A percentile compares a stretch with the other conserved stretches of the same genome.
Evolutionary conservation across 768 basidiomycete genomes (phyloP).

Genomic region (Agaricus blazei): DNA sequence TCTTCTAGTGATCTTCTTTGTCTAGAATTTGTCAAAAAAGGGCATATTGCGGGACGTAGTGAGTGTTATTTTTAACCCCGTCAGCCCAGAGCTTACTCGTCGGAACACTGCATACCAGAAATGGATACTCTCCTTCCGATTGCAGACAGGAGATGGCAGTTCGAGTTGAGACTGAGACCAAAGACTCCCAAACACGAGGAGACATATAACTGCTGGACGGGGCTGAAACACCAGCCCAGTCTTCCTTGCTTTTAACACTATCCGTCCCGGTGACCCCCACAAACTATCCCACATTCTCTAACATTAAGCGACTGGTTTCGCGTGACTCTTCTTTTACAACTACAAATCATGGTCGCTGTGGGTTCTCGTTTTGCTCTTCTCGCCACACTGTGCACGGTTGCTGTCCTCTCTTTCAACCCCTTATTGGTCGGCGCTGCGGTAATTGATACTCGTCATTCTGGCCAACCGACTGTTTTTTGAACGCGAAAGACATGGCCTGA

Average conservation of each 20-base stretch:
- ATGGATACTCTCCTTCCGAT: not conserved
- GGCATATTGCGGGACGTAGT: too few species aligned
- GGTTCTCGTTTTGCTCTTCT: conserved; percentile 3
- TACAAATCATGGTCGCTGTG: conserved; percentile 5
- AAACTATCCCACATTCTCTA: conserved; percentile 5
- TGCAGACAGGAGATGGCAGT: not conserved
- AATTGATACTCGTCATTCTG: not conserved
- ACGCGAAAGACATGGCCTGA: not conserved
- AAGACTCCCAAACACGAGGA: not conserved
- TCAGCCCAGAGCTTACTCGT: too few species aligned
- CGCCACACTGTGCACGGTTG: not conserved
- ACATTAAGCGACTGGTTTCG: not conserved
- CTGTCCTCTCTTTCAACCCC: not conserved
- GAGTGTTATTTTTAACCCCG: too few species aligned
- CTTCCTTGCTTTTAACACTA: not conserved
- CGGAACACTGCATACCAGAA: not conserved
- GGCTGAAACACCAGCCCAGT: not conserved
- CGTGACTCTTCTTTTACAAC: not conserved
- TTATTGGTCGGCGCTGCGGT: not conserved
- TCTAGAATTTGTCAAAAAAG: too few species aligned
- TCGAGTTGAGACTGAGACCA: not conserved
- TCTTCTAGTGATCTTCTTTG: too few species aligned
- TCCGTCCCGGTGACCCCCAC: conserved; percentile 6
- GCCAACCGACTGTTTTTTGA: not conserved
- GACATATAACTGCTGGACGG: not conserved